Percentiles rank a stretch among this genome's conserved stretches.
phyloP scores from a whole-genome alignment of 345 rosid genomes.

The Salix caprea region DNA sequence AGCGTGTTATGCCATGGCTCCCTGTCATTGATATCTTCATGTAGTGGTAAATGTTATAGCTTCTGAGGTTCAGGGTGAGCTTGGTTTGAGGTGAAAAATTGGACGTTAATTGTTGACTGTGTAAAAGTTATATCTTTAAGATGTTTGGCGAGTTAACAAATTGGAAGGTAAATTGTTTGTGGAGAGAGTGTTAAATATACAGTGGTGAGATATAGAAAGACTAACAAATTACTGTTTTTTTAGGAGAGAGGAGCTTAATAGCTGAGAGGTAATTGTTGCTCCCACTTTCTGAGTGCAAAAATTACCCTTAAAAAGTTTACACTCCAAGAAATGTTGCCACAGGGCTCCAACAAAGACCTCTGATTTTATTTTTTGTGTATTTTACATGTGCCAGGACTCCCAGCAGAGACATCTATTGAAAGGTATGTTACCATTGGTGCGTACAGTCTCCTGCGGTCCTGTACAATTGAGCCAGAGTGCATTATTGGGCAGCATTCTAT shows the following conservation, averaged over 20 bases:
- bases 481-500: conserved; percentile 92
- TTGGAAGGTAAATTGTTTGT: not conserved
- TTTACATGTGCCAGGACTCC: conserved; percentile 59
- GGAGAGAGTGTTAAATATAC: not conserved
- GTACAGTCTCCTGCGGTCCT: conserved; percentile 75
- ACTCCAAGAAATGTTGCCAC: not conserved
- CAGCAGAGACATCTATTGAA: conserved; percentile 80
- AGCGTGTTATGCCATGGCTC: not conserved
- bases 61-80: not conserved
- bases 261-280: not conserved
- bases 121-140: not conserved
- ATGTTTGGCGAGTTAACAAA: not conserved
- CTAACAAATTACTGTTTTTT: no score
- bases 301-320: not conserved
- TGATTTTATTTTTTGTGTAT: not conserved
- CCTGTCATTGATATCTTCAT: not conserved
- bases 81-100: not conserved
- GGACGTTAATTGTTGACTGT: not conserved
- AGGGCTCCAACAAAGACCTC: not conserved
- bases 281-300: not conserved
- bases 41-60: not conserved
- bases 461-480: conserved; percentile 98
- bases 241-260: not conserved
- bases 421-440: conserved; percentile 93
- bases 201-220: not conserved